Conservation (phyloP, 345 rosid genomes). For the Boechera divaricarpa region DNA sequence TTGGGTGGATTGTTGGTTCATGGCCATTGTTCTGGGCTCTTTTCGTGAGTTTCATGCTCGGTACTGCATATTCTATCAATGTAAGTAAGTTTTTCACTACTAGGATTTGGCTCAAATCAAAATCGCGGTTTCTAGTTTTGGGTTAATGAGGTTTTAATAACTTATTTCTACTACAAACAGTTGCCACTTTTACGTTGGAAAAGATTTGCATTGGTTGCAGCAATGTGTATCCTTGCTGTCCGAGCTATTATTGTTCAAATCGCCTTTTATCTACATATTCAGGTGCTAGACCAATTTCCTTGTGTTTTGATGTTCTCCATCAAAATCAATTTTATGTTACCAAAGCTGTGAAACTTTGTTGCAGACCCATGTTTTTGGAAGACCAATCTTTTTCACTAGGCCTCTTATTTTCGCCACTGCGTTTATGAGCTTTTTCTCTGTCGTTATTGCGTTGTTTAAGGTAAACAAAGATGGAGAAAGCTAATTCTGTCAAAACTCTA, state of each 20-base stretch:
- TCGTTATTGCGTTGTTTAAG: constrained; percentile 95
- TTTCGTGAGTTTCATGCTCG: constrained; percentile 84
- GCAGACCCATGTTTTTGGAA: constrained; percentile 81
- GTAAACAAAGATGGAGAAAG: constrained; percentile 45
- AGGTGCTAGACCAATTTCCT: constrained; percentile 52
- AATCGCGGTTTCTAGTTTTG: not conserved
- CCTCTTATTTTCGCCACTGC: constrained; percentile 91
- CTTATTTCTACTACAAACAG: constrained; percentile 47
- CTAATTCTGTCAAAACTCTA: not conserved
- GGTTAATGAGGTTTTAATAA: constrained; percentile 4
- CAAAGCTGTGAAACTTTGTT: constrained; percentile 11
- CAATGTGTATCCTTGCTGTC: constrained; percentile 92
- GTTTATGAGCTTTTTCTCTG: constrained; percentile 97
- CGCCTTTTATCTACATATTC: constrained; percentile 89
- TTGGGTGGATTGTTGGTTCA: constrained; percentile 86
- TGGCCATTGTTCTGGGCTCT: constrained; percentile 99
- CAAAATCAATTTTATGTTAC: not conserved
- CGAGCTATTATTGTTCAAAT: constrained; percentile 94
- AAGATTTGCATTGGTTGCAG: constrained; percentile 90
- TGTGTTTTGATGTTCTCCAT: constrained; percentile 5
- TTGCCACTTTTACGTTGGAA: constrained; percentile 93
- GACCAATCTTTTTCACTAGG: constrained; percentile 66
- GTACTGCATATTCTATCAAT: constrained; percentile 94
- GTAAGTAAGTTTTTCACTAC: constrained; percentile 52
- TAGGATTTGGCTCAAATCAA: not conserved